Percentiles rank a stretch among this genome's conserved stretches.
Conservation (phyloP, 345 rosid genomes). For the Hibiscus syriacus region DNA sequence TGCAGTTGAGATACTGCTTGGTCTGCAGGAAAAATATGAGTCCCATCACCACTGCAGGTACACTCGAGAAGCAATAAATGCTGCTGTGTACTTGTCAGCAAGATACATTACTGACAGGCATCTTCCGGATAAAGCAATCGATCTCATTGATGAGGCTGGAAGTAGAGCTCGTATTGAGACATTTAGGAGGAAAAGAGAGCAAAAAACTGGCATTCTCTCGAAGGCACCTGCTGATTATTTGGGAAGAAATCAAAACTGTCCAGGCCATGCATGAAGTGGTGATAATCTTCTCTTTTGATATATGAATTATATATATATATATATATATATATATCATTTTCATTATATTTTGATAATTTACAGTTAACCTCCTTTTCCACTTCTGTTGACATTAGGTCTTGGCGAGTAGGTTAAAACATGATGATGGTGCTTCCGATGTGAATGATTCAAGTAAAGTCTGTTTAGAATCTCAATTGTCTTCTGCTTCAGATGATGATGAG, state of each 20-base stretch:
- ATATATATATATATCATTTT: background rate
- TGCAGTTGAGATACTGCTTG: slow-evolving; percentile 74
- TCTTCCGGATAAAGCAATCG: slow-evolving; percentile 99
- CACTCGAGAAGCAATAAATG: slow-evolving; percentile 79
- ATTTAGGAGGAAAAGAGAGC: slow-evolving; percentile 76
- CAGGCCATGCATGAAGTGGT: slow-evolving; percentile 98
- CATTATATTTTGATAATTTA: background rate
- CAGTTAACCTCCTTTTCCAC: slow-evolving; percentile 4
- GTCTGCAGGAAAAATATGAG: slow-evolving; percentile 85
- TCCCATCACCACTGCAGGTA: slow-evolving; percentile 80
- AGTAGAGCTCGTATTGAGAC: slow-evolving; percentile 92
- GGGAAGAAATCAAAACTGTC: slow-evolving; percentile 95
- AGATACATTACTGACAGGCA: slow-evolving; percentile 84
- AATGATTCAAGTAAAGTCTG: slow-evolving; percentile 38
- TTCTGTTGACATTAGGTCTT: slow-evolving; percentile 38
- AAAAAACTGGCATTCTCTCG: slow-evolving; percentile 66
- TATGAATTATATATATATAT: background rate
- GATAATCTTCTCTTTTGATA: slow-evolving; percentile 17
- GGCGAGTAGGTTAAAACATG: slow-evolving; percentile 46
- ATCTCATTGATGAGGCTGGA: slow-evolving; percentile 97
- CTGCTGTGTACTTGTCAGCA: slow-evolving; percentile 80
- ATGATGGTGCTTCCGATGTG: slow-evolving; percentile 30
- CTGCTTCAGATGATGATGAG: slow-evolving; percentile 49
- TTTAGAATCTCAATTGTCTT: slow-evolving; percentile 44
- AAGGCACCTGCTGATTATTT: slow-evolving; percentile 84